These are phyloP conservation scores for Tuber microsphaerosporum DNA, from an alignment of 495 filamentous ascomycete genomes.

Conservation along the genomic window DNA sequence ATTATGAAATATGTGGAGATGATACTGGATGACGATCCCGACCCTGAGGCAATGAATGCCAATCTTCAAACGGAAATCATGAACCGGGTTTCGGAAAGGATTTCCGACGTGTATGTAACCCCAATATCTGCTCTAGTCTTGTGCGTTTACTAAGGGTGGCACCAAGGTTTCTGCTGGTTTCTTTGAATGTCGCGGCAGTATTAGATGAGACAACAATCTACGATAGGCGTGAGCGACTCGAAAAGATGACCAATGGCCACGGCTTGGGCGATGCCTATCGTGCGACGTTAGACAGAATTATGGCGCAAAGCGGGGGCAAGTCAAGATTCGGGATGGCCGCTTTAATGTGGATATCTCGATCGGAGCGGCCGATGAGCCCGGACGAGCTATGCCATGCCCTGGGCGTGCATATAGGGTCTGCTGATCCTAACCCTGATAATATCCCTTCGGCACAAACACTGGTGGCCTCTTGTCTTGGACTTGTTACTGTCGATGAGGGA, in stretches of 20 bases:
- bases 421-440: background rate
- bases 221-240: background rate
- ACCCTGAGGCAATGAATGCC: background rate
- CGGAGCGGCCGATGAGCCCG: background rate
- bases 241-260: background rate
- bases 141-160: background rate
- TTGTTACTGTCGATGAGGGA: background rate
- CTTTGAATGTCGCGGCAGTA: background rate
- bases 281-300: background rate
- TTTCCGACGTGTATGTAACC: background rate
- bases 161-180: background rate
- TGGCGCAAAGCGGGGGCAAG: background rate
- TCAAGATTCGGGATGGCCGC: background rate
- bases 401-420: background rate
- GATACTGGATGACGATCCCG: background rate
- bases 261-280: background rate
- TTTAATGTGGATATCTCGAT: background rate
- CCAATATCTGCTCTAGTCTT: background rate
- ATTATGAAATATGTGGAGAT: background rate
- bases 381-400: background rate
- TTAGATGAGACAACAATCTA: background rate
- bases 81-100: background rate
- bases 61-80: background rate
- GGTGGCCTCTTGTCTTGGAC: background rate
- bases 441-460: background rate